Percentiles rank a stretch among this genome's conserved stretches.
Evolutionary conservation across 805 yeast species (phyloP).

Genomic region (Candida piceae): DNA sequence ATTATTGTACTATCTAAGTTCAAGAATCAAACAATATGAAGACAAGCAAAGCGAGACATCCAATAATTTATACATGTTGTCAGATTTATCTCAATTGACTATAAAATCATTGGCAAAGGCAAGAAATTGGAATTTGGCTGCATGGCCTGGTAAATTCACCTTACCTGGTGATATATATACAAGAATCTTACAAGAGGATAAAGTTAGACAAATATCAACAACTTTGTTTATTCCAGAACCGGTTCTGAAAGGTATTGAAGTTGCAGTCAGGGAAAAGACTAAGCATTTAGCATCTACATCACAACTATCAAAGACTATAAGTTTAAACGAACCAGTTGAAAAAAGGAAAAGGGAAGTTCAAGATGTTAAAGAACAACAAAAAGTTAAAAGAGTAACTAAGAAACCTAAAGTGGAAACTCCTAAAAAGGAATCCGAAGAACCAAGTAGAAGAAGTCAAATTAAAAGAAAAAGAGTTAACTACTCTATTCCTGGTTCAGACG

Average conservation of each 20-base stretch:
- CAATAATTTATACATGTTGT: conserved; percentile 51
- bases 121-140: conserved; percentile 64
- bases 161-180: conserved; percentile 65
- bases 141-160: conserved; percentile 77
- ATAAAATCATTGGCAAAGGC: conserved; percentile 52
- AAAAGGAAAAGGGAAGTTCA: conserved; percentile 1
- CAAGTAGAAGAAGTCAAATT: conserved; percentile 41
- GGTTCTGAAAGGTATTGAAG: conserved; percentile 34
- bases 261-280: conserved; percentile 23
- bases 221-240: conserved; percentile 52
- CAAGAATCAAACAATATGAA: conserved; percentile 71
- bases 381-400: background rate
- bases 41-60: conserved; percentile 34
- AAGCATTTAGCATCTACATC: conserved; percentile 7
- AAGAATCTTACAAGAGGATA: conserved; percentile 52
- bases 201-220: conserved; percentile 52
- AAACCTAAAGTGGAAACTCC: background rate
- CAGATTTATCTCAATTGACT: conserved; percentile 69
- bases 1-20: conserved; percentile 67
- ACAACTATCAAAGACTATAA: too few species aligned
- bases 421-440: too few species aligned
- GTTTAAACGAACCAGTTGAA: too few species aligned
- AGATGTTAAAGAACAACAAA: background rate
- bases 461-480: conserved; percentile 33
- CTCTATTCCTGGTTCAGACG: conserved; percentile 9